These are phyloP conservation scores for Pilatotrama ljubarskyi DNA, from an alignment of 768 basidiomycete species.

Conservation along the genomic window DNA sequence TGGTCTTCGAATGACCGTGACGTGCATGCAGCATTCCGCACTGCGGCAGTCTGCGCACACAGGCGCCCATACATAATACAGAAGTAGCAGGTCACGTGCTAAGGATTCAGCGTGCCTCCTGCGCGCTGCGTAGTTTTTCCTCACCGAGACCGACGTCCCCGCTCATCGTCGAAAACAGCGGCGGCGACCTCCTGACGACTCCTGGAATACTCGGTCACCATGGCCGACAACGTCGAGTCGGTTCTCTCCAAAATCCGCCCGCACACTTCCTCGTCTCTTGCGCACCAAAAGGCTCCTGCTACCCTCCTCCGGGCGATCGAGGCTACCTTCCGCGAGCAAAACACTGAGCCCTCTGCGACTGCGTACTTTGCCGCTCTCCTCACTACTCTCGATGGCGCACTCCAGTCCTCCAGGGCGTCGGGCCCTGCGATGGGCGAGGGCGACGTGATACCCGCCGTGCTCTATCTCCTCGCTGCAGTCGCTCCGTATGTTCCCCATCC, in stretches of 20 bases:
- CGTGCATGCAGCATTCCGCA: not conserved
- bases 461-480: constrained; percentile 82
- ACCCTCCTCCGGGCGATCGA: constrained; percentile 84
- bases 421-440: constrained; percentile 52
- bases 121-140: constrained; percentile 8
- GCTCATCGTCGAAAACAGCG: not conserved
- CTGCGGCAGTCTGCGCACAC: not conserved
- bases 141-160: constrained; percentile 2
- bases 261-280: constrained; percentile 75
- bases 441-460: constrained; percentile 76
- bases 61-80: constrained; percentile 6
- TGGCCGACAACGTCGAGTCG: constrained; percentile 44
- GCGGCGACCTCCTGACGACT: not conserved
- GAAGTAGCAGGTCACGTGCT: constrained; percentile 1
- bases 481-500: constrained; percentile 74
- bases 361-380: constrained; percentile 95
- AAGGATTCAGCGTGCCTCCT: constrained; percentile 1
- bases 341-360: constrained; percentile 68
- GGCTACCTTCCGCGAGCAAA: constrained; percentile 70
- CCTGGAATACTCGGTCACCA: constrained; percentile 2
- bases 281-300: constrained; percentile 89
- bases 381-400: constrained; percentile 77
- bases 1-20: not conserved
- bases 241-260: constrained; percentile 84
- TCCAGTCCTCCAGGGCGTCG: constrained; percentile 53